phyloP scores from a whole-genome alignment of 2,329 filamentous ascomycete genomes.

The Sporothrix variecibatus region DNA sequence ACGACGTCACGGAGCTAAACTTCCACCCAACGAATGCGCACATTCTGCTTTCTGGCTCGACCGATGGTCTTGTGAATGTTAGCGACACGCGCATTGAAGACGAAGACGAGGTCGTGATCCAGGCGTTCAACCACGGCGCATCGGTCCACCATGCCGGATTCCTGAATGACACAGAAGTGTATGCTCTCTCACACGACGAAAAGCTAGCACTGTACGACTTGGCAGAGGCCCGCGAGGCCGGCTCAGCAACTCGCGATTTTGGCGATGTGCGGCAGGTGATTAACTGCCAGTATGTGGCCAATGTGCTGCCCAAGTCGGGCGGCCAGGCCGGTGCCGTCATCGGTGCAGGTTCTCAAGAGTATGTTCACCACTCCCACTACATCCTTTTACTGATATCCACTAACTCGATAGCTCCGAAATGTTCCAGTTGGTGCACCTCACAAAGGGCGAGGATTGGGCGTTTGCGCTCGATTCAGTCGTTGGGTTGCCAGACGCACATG shows the following conservation, averaged over 20 bases:
- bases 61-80: conserved; percentile 76
- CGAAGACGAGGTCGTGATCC: conserved; percentile 75
- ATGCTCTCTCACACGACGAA: conserved; percentile 76
- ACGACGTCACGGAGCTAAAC: conserved; percentile 66
- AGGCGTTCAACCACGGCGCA: conserved; percentile 75
- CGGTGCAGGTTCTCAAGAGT: conserved; percentile 69
- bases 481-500: conserved; percentile 63
- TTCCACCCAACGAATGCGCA: conserved; percentile 63
- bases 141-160: conserved; percentile 77
- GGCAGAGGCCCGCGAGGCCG: conserved; percentile 63
- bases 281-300: conserved; percentile 72
- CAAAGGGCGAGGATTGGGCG: conserved; percentile 54
- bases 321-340: conserved; percentile 60
- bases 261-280: conserved; percentile 69
- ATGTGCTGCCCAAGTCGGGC: conserved; percentile 59
- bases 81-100: conserved; percentile 70
- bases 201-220: conserved; percentile 72
- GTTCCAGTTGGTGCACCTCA: conserved; percentile 63
- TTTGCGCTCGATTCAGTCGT: conserved; percentile 59
- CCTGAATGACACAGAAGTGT: conserved; percentile 64
- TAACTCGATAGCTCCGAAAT: conserved; percentile 48
- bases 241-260: conserved; percentile 58
- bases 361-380: conserved; percentile 39
- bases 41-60: conserved; percentile 73
- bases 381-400: background rate